phyloP scores from a whole-genome alignment of 2,329 filamentous ascomycete genomes.

The Didymosphaeria variabile region DNA sequence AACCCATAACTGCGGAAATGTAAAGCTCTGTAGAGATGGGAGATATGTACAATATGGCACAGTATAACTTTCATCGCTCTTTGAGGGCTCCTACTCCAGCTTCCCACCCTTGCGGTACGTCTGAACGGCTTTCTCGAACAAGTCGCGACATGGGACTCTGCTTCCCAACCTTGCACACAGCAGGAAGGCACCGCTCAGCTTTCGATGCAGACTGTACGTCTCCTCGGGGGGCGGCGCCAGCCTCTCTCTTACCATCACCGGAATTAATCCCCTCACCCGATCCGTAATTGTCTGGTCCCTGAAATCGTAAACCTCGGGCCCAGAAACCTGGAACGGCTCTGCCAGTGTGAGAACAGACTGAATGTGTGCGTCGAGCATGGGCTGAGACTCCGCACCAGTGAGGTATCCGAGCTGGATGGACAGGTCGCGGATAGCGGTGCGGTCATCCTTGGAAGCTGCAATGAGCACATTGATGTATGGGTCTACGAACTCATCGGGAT shows the following conservation, averaged over 20 bases:
- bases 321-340: constrained; percentile 80
- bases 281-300: constrained; percentile 95
- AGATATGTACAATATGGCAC: background rate
- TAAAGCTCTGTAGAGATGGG: no score
- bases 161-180: constrained; percentile 88
- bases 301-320: constrained; percentile 91
- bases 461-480: constrained; percentile 82
- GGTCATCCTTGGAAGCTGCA: constrained; percentile 78
- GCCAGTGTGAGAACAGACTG: constrained; percentile 87
- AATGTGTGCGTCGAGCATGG: constrained; percentile 92
- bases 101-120: constrained; percentile 41
- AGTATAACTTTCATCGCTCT: constrained; percentile 13
- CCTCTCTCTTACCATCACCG: constrained; percentile 89
- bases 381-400: constrained; percentile 83
- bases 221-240: constrained; percentile 94
- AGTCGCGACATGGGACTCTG: constrained; percentile 77
- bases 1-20: no score
- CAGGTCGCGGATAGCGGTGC: constrained; percentile 68
- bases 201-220: constrained; percentile 94
- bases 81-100: background rate
- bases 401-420: constrained; percentile 87
- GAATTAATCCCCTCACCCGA: constrained; percentile 85
- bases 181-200: constrained; percentile 93
- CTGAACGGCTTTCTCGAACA: constrained; percentile 72
- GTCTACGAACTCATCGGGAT: constrained; percentile 78